phyloP scores from a whole-genome alignment of 805 yeast genomes.

The Ogataea nakhonphanomensis region DNA sequence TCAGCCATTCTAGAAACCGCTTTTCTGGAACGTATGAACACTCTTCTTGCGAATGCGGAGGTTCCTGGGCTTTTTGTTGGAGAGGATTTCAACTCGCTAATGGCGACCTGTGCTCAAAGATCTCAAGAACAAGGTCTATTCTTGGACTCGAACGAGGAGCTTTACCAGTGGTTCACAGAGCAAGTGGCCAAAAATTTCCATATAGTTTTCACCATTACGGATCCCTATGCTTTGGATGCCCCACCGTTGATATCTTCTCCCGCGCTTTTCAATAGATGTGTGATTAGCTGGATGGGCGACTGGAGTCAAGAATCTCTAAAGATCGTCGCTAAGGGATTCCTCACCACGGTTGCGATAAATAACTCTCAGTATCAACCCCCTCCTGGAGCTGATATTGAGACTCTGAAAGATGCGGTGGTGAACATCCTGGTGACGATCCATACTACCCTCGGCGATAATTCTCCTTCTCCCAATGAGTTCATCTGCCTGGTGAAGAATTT shows the following conservation, averaged over 20 bases:
- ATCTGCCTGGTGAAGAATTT: conserved; percentile 49
- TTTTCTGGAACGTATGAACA: conserved; percentile 88
- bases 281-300: conserved; percentile 82
- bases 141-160: conserved; percentile 65
- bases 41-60: conserved; percentile 89
- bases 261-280: conserved; percentile 87
- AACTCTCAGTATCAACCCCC: conserved; percentile 40
- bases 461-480: conserved; percentile 51
- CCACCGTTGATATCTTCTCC: conserved; percentile 70
- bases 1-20: conserved; percentile 71
- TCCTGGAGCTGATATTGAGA: conserved; percentile 13
- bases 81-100: conserved; percentile 55
- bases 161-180: conserved; percentile 68
- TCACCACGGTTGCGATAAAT: conserved; percentile 47
- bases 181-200: conserved; percentile 73
- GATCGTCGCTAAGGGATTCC: conserved; percentile 43
- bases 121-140: conserved; percentile 57
- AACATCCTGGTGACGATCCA: conserved; percentile 49
- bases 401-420: conserved; percentile 38
- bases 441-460: conserved; percentile 2
- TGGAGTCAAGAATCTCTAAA: conserved; percentile 57
- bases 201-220: conserved; percentile 73
- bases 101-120: conserved; percentile 53
- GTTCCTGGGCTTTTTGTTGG: conserved; percentile 85
- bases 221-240: conserved; percentile 36